A percentile compares a stretch with the other conserved stretches of the same genome.
Conservation (phyloP, 2,329 filamentous ascomycete species). For the Calonectria pseudoreteaudii region DNA sequence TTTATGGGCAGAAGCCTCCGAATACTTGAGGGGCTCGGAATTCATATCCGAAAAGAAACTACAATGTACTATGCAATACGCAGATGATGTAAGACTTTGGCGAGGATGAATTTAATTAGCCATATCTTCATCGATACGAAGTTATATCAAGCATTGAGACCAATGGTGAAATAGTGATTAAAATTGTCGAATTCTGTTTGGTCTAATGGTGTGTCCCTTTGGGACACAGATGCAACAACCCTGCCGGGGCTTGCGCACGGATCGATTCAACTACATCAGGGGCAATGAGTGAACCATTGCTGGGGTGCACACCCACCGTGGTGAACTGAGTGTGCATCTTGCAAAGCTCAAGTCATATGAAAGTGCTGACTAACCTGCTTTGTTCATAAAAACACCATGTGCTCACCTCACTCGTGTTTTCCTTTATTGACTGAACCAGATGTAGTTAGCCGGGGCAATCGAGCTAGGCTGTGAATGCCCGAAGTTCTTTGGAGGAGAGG, state of each 20-base stretch:
- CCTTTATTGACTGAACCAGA: neutral
- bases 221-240: too few species aligned
- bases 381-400: neutral
- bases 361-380: neutral
- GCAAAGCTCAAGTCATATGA: neutral
- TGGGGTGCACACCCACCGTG: neutral
- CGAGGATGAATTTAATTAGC: neutral
- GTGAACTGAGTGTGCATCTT: neutral
- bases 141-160: neutral
- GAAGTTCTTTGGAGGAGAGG: neutral
- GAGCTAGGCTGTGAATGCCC: neutral
- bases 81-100: neutral
- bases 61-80: neutral
- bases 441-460: neutral
- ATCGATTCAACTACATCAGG: neutral
- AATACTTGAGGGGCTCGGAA: neutral
- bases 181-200: neutral
- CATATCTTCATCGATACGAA: neutral
- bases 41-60: neutral
- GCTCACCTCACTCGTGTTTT: neutral
- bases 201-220: neutral
- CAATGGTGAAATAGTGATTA: neutral
- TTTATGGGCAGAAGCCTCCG: neutral
- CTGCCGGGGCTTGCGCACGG: too few species aligned
- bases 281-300: neutral